phyloP scores from a whole-genome alignment of 139 green algal genomes.

The Pedinophyceae sp. region DNA sequence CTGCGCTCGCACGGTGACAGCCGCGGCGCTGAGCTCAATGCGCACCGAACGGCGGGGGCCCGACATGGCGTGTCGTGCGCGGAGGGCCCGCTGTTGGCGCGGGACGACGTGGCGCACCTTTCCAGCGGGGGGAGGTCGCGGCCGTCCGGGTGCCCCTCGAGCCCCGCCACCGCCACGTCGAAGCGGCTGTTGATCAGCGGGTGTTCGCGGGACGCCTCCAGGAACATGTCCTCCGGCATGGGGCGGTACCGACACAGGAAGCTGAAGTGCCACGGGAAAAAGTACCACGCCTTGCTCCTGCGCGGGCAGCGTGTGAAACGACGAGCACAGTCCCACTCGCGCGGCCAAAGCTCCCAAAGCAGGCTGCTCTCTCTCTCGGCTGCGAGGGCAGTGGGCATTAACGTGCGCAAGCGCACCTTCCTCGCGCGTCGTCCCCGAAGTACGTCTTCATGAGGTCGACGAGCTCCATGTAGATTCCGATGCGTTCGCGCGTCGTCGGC shows the following conservation, averaged over 20 bases:
- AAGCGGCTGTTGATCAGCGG: conserved; percentile 46
- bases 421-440: conserved; percentile 66
- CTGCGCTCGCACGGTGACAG: conserved; percentile 49
- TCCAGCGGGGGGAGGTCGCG: background rate
- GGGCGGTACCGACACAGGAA: conserved; percentile 47
- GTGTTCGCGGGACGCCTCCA: conserved; percentile 12
- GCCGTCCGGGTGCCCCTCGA: conserved; percentile 3
- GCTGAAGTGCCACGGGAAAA: conserved; percentile 63
- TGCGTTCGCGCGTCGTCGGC: conserved; percentile 34
- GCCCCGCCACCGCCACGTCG: conserved; percentile 20
- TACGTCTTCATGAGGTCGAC: conserved; percentile 50
- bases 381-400: background rate
- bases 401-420: conserved; percentile 3
- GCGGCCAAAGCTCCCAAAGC: conserved; percentile 11
- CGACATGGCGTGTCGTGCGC: background rate
- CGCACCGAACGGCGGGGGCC: background rate
- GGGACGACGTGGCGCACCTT: background rate
- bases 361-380: background rate
- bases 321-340: background rate
- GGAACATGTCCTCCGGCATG: conserved; percentile 37
- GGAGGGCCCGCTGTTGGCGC: background rate
- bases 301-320: background rate
- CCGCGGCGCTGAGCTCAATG: conserved; percentile 19
- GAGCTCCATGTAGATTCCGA: conserved; percentile 61
- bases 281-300: conserved; percentile 47